Percentiles rank a stretch among this genome's conserved stretches.
phyloP scores from a whole-genome alignment of 1,284 basidiomycete species.

The Rhizoctonia solani region DNA sequence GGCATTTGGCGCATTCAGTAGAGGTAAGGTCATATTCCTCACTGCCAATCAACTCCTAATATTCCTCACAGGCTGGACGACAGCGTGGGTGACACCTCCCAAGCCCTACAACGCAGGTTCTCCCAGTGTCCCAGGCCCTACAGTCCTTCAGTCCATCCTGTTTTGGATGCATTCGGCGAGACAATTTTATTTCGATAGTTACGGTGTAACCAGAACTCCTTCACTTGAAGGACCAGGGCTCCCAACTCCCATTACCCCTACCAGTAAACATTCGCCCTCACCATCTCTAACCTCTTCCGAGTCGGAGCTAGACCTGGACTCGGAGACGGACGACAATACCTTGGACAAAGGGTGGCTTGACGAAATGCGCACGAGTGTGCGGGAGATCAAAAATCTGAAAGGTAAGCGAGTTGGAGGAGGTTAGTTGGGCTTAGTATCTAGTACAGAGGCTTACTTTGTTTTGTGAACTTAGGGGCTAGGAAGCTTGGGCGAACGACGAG shows the following conservation, averaged over 20 bases:
- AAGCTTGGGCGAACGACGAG: background rate
- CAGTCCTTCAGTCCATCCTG: conserved; percentile 22
- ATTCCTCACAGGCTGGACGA: conserved; percentile 18
- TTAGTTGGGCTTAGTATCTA: background rate
- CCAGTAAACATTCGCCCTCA: background rate
- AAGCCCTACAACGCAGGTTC: conserved; percentile 17
- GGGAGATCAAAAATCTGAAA: conserved; percentile 29
- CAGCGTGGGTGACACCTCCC: conserved; percentile 25
- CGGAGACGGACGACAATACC: conserved; percentile 32
- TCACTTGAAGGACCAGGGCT: background rate
- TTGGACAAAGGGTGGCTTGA: conserved; percentile 29
- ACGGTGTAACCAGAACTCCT: background rate
- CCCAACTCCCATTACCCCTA: conserved; percentile 1
- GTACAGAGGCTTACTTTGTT: background rate
- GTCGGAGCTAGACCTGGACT: conserved; percentile 6
- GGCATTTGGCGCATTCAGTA: conserved; percentile 29
- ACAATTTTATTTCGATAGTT: conserved; percentile 7
- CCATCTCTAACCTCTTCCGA: conserved; percentile 7
- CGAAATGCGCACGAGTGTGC: conserved; percentile 21
- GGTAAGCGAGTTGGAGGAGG: background rate
- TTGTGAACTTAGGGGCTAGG: conserved; percentile 1
- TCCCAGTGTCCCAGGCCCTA: conserved; percentile 12
- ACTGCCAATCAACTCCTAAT: background rate
- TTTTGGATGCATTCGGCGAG: conserved; percentile 30
- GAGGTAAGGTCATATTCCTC: background rate